These are phyloP conservation scores for Xerocomellus amylosporus DNA, from an alignment of 768 basidiomycete genomes.

Conservation along the genomic window DNA sequence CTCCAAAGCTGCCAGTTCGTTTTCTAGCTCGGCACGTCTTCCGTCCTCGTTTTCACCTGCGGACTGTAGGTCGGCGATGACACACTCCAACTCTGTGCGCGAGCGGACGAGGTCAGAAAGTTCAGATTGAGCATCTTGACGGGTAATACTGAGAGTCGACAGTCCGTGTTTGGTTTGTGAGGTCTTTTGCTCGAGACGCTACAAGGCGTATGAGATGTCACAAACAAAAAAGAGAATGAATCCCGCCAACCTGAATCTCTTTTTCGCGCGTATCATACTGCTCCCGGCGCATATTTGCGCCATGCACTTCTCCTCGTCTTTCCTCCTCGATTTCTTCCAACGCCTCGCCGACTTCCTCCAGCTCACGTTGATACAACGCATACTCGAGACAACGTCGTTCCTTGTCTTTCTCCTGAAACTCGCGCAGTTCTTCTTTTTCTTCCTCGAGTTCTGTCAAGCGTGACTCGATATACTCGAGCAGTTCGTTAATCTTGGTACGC, in stretches of 20 bases:
- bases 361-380: conserved; percentile 85
- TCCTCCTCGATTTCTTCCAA: conserved; percentile 87
- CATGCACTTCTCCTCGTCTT: conserved; percentile 76
- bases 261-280: conserved; percentile 83
- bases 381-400: conserved; percentile 94
- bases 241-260: conserved; percentile 65
- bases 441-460: conserved; percentile 90
- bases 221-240: not conserved
- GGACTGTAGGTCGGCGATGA: conserved; percentile 70
- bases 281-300: conserved; percentile 76
- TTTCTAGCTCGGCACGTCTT: conserved; percentile 57
- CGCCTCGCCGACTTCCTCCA: conserved; percentile 83
- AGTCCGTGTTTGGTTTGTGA: conserved; percentile 66
- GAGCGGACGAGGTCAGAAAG: conserved; percentile 82
- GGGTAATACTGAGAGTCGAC: conserved; percentile 66
- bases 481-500: conserved; percentile 84
- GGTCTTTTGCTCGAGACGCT: conserved; percentile 75
- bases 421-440: conserved; percentile 96
- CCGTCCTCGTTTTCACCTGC: conserved; percentile 65
- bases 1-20: conserved; percentile 61
- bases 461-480: conserved; percentile 88
- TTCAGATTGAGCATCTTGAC: conserved; percentile 76
- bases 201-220: conserved; percentile 1
- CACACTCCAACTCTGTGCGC: conserved; percentile 83
- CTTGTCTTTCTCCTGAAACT: conserved; percentile 94